phyloP scores from a whole-genome alignment of 2,329 filamentous ascomycete species.

The Cephalotrichum gorgonifer region DNA sequence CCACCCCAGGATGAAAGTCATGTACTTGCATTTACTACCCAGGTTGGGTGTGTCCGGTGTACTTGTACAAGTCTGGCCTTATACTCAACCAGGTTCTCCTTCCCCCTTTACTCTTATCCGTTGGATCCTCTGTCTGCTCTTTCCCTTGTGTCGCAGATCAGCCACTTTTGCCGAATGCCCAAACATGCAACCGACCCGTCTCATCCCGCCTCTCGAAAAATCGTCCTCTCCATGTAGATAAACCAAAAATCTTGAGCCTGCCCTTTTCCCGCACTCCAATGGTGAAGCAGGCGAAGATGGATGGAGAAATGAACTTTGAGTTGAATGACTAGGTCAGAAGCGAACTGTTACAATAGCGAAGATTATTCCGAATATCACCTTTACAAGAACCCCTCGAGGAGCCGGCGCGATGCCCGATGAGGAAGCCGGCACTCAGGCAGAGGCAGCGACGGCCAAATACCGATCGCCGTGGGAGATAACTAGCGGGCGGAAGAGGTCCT shows the following conservation, averaged over 20 bases:
- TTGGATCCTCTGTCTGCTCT: too few relatives aligned
- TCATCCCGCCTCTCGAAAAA: not conserved
- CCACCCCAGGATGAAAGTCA: too few relatives aligned
- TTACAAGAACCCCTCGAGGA: not conserved
- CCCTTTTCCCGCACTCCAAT: not conserved
- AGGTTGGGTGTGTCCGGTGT: too few relatives aligned
- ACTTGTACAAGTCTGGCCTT: too few relatives aligned
- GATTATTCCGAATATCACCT: not conserved
- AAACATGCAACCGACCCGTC: not conserved
- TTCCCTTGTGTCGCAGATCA: not conserved
- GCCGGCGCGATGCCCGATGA: not conserved
- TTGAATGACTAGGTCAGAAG: not conserved
- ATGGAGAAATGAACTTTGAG: not conserved
- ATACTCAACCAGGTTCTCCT: too few relatives aligned
- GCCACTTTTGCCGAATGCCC: not conserved
- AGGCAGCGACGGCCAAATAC: not conserved
- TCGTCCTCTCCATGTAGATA: not conserved
- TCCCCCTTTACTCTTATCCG: too few relatives aligned
- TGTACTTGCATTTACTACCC: too few relatives aligned
- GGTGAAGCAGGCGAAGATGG: not conserved
- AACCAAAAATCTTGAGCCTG: too few relatives aligned
- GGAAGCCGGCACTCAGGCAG: not conserved
- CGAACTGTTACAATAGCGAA: not conserved
- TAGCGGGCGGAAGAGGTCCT: not conserved
- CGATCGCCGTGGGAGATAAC: slow-evolving; percentile 1